Evolutionary conservation across 148 eudicot genomes (phyloP), one percentile per base, ranked within the genome.

Genomic region (Rhododendron kiyosumense): DNA sequence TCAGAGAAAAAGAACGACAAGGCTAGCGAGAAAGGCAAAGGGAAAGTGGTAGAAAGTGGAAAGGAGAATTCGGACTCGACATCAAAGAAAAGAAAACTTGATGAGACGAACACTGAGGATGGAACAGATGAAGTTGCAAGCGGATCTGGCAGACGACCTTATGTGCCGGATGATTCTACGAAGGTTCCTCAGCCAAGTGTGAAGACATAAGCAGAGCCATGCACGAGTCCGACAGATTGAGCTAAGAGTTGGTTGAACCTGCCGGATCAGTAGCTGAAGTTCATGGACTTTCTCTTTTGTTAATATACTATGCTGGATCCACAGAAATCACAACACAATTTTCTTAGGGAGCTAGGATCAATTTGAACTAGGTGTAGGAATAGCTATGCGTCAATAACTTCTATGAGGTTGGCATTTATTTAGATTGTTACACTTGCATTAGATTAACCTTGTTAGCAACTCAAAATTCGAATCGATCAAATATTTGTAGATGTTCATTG

Each of bases 11-110:
- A 85, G 63, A 83, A 86, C 48, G 91, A 86, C 75, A 88, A 88
- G 79, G 86, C 26, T 84, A 85, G 45, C 22, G 84, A 69, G 73
- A 82, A 74, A 83, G 59, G 84, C 71, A 88, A 74, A 82, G 86
- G 84, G 48, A 87, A 57, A 65, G 89, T 83, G 69, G 74, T 24
- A 4, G 89, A 88, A 81, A 85, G 80, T 28, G 83, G 78, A 43
- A 87, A 94, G 78, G 94, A 88, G 57, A 86, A 87, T 89, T 88
- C 91, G 22, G 89, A 87, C 17, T 86, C 93, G 7, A 54, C 93
- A 51, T 87, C 90, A 67, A 97, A 90, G 93, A 97, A 95, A 87
- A 92, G 96, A 84, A 90, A 85, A 48, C 91, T 86, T 79, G 87
- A 87, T 18, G 95, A 93, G 85, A 87, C 89, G 88, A 88, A 88